These are phyloP conservation scores for Pseudopyricularia cyperi DNA, from an alignment of 2,329 filamentous ascomycete genomes.

Conservation along the genomic window DNA sequence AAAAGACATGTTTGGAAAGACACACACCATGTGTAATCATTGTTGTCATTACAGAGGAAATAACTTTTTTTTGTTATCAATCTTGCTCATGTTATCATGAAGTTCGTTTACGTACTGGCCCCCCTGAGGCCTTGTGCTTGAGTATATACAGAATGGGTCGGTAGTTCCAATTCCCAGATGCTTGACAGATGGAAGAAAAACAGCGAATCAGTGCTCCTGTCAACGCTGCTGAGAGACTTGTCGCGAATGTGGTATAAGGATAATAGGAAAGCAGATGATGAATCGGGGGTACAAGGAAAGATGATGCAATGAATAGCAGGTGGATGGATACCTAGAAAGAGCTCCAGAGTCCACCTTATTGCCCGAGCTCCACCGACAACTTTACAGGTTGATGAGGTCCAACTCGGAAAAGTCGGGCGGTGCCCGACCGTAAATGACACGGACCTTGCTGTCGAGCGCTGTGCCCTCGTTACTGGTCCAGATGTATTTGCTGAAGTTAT, in stretches of 20 bases:
- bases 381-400: constrained; percentile 67
- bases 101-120: not conserved
- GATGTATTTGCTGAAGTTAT: constrained; percentile 62
- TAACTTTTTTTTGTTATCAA: not conserved
- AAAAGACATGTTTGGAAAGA: no score
- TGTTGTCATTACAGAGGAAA: no score
- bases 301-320: not conserved
- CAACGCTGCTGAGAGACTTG: not conserved
- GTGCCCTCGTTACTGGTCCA: constrained; percentile 95
- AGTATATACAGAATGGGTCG: not conserved
- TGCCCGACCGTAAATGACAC: constrained; percentile 72
- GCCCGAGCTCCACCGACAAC: not conserved
- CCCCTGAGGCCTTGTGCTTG: not conserved
- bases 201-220: not conserved
- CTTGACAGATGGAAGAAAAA: not conserved
- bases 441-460: constrained; percentile 68
- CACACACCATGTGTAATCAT: no score
- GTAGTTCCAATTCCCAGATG: not conserved
- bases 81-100: not conserved
- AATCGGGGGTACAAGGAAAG: not conserved
- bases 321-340: not conserved
- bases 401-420: constrained; percentile 85
- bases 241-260: not conserved
- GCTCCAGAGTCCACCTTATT: not conserved
- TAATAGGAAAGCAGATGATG: not conserved